A percentile compares a stretch with the other conserved stretches of the same genome.
Conservation (phyloP, 495 filamentous ascomycete species). For the Polyplosphaeria fusca region DNA sequence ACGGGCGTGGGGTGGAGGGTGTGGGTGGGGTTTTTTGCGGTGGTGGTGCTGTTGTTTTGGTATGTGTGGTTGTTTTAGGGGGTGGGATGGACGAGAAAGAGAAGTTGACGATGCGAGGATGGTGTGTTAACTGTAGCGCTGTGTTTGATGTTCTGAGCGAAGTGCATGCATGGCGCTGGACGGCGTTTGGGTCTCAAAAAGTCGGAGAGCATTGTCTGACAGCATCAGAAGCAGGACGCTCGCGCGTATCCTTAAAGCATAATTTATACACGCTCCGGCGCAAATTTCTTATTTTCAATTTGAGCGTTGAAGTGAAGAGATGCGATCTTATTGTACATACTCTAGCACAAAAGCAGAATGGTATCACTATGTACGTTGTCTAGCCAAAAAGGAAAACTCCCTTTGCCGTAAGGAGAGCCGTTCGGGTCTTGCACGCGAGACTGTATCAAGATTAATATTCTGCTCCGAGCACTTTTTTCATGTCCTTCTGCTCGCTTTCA, state of each 20-base stretch:
- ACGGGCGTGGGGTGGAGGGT: constrained; percentile 93
- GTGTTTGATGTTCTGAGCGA: not conserved
- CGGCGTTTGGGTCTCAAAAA: no score
- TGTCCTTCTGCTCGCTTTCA: constrained; percentile 64
- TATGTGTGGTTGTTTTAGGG: constrained; percentile 83
- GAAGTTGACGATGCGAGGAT: not conserved
- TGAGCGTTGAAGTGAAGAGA: no score
- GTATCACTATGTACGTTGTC: not conserved
- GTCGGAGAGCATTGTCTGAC: no score
- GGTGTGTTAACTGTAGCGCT: not conserved
- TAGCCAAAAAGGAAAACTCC: not conserved
- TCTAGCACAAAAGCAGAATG: not conserved
- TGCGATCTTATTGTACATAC: no score
- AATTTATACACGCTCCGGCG: no score
- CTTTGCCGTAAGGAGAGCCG: no score
- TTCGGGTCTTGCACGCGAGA: no score
- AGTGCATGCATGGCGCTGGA: constrained; percentile 21
- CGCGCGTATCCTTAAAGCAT: no score
- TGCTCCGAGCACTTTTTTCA: constrained; percentile 62
- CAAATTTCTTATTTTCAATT: no score
- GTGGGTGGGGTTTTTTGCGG: constrained; percentile 82
- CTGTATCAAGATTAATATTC: no score
- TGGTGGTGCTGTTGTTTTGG: constrained; percentile 74
- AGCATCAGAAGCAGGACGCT: no score
- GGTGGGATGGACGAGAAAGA: not conserved